Conservation (phyloP, 495 filamentous ascomycete species). For the Lepraria neglecta region DNA sequence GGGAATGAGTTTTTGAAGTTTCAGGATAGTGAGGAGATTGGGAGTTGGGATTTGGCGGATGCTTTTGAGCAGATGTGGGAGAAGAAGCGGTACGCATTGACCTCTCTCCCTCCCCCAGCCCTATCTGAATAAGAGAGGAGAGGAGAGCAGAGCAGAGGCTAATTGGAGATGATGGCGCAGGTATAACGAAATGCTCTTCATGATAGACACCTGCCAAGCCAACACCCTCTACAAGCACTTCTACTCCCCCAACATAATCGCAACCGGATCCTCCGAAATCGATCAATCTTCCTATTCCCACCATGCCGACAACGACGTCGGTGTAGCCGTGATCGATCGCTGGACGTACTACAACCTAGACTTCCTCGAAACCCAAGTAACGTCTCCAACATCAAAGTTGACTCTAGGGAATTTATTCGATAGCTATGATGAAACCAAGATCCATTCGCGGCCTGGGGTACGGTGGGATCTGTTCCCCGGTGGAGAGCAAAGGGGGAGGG, state of each 20-base stretch:
- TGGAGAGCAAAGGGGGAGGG: constrained; percentile 59
- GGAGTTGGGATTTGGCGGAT: constrained; percentile 90
- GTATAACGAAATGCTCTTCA: constrained; percentile 94
- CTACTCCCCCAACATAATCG: constrained; percentile 94
- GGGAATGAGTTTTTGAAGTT: constrained; percentile 99
- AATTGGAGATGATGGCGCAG: constrained; percentile 30
- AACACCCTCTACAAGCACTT: constrained; percentile 99
- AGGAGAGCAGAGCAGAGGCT: not conserved
- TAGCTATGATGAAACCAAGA: constrained; percentile 88
- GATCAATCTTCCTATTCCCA: constrained; percentile 94
- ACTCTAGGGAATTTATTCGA: constrained; percentile 92
- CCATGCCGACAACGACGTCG: constrained; percentile 95
- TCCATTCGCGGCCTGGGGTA: constrained; percentile 86
- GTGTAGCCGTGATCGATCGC: constrained; percentile 94
- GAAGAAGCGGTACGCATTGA: constrained; percentile 67
- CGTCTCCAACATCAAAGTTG: constrained; percentile 71
- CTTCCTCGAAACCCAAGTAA: constrained; percentile 87
- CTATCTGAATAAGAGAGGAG: not conserved
- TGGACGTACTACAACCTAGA: constrained; percentile 99
- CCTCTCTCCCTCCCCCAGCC: not conserved
- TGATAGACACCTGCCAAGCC: constrained; percentile 99
- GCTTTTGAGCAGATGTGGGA: constrained; percentile 99
- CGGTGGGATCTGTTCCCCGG: constrained; percentile 88
- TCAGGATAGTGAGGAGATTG: constrained; percentile 96
- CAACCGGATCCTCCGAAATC: constrained; percentile 86